phyloP scores from a whole-genome alignment of 768 basidiomycete genomes.

The Astraeus odoratus region DNA sequence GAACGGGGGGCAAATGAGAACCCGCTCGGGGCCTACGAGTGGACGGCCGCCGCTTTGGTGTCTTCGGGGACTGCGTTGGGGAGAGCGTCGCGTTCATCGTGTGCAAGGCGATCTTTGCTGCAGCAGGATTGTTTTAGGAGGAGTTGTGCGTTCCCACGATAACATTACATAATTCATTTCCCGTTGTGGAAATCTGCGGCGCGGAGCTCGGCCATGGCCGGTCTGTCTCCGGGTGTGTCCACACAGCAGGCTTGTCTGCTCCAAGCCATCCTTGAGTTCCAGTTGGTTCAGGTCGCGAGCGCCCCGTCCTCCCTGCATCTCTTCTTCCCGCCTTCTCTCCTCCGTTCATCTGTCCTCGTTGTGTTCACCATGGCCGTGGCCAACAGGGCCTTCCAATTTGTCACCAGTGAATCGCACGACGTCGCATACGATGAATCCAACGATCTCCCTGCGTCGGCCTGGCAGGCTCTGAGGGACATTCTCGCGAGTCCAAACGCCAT shows the following conservation, averaged over 20 bases:
- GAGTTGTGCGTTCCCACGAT: slow-evolving; percentile 13
- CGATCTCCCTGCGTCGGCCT: neutral
- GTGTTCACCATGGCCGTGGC: slow-evolving; percentile 1
- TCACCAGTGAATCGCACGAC: slow-evolving; percentile 1
- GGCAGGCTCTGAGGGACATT: slow-evolving; percentile 4
- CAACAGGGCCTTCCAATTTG: slow-evolving; percentile 4
- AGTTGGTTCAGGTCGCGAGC: too few relatives aligned
- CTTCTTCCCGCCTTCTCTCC: neutral
- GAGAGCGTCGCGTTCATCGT: slow-evolving; percentile 44
- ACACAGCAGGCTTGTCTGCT: too few relatives aligned
- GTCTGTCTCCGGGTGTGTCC: too few relatives aligned
- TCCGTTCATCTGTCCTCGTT: slow-evolving; percentile 5
- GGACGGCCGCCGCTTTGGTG: slow-evolving; percentile 48
- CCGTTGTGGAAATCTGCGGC: too few relatives aligned
- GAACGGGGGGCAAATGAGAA: slow-evolving; percentile 51
- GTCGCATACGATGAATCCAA: neutral
- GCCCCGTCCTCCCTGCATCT: neutral
- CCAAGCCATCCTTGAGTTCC: too few relatives aligned
- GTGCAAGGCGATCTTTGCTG: too few relatives aligned
- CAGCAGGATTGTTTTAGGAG: slow-evolving; percentile 2
- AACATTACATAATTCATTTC: neutral
- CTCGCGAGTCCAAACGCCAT: neutral
- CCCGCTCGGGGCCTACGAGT: slow-evolving; percentile 46
- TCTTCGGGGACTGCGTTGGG: slow-evolving; percentile 43
- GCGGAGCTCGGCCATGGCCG: too few relatives aligned